phyloP scores from a whole-genome alignment of 768 basidiomycete species.

The Leucocoprinus leucothites region DNA sequence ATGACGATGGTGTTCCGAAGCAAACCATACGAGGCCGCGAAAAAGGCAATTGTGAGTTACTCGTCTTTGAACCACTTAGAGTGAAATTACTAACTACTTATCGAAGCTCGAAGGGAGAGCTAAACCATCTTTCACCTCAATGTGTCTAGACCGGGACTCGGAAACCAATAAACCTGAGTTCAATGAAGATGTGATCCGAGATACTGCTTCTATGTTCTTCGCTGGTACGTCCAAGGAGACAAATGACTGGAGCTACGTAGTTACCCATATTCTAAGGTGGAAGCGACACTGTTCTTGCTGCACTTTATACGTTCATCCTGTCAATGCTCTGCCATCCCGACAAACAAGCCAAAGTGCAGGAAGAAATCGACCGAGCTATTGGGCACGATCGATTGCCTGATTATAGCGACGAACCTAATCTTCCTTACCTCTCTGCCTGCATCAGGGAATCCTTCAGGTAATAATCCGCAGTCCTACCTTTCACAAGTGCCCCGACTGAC shows the following conservation, averaged over 20 bases:
- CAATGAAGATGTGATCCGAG: conserved; percentile 14
- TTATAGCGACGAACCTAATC: conserved; percentile 17
- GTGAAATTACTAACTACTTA: not conserved
- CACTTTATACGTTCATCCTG: conserved; percentile 36
- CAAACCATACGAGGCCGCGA: conserved; percentile 26
- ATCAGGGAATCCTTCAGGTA: conserved; percentile 21
- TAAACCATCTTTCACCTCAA: conserved; percentile 15
- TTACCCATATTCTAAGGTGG: not conserved
- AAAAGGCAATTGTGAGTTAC: conserved; percentile 4
- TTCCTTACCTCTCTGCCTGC: conserved; percentile 21
- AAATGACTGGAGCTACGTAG: too few relatives aligned
- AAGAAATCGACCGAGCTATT: conserved; percentile 13
- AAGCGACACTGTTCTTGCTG: conserved; percentile 22
- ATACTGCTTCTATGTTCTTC: conserved; percentile 18
- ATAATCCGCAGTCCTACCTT: too few relatives aligned
- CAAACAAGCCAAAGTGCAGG: conserved; percentile 11
- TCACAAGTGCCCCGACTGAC: not conserved
- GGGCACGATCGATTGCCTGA: conserved; percentile 11
- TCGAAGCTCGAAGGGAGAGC: conserved; percentile 13
- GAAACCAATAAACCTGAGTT: not conserved
- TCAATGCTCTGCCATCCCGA: conserved; percentile 15
- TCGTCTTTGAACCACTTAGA: not conserved
- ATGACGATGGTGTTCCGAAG: conserved; percentile 30
- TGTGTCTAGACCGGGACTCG: conserved; percentile 11
- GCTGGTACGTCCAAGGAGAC: conserved; percentile 14